Conservation (phyloP, 2,329 filamentous ascomycete genomes). For the Pseudogymnoascus sp. region DNA sequence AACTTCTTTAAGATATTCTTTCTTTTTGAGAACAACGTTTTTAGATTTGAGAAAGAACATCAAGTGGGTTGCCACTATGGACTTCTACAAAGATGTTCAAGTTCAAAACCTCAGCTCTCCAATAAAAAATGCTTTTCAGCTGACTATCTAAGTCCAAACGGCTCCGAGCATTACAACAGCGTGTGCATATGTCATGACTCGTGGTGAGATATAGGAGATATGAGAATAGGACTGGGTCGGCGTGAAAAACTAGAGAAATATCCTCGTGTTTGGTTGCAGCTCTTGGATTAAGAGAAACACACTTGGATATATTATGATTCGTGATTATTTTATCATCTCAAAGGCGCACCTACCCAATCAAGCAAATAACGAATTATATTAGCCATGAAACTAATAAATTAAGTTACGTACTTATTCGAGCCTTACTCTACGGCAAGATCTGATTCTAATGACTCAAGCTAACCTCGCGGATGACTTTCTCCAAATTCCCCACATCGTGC, state of each 20-base stretch:
- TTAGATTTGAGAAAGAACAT: not conserved
- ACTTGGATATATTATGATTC: not conserved
- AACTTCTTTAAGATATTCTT: not conserved
- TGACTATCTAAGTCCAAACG: constrained; percentile 64
- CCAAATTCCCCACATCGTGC: constrained; percentile 64
- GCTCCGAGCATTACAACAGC: not conserved
- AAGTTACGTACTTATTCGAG: not conserved
- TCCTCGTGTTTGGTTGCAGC: not conserved
- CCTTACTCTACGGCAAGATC: not conserved
- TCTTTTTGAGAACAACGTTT: not conserved
- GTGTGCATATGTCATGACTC: not conserved
- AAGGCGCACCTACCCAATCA: not conserved
- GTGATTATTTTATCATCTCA: not conserved
- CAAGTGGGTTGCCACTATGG: constrained; percentile 50
- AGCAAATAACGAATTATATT: not conserved
- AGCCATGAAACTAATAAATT: not conserved
- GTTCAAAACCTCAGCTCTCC: constrained; percentile 77
- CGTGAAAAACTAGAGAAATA: not conserved
- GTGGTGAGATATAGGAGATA: not conserved
- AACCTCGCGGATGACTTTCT: constrained; percentile 64
- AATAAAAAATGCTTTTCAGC: constrained; percentile 94
- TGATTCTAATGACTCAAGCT: constrained; percentile 20
- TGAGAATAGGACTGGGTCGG: not conserved
- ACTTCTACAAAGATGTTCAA: constrained; percentile 90
- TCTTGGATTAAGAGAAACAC: not conserved